Evolutionary conservation across 169 alveolate genomes (phyloP).

Genomic region (Plasmodium berghei): DNA sequence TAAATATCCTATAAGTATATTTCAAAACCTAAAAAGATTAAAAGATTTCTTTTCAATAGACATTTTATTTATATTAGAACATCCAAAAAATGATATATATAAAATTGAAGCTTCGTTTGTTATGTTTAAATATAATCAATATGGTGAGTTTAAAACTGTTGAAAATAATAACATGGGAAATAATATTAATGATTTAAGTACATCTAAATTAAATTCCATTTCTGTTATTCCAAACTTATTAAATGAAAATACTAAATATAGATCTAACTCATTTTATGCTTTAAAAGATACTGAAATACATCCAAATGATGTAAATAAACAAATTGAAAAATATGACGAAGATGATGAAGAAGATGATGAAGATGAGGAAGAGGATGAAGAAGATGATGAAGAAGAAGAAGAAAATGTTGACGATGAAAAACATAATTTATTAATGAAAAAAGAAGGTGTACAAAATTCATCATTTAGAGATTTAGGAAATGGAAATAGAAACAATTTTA

Average conservation of each 20-base stretch:
- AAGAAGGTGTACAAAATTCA: constrained; percentile 20
- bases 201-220: constrained; percentile 10
- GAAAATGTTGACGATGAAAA: constrained; percentile 18
- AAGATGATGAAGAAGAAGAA: not conserved
- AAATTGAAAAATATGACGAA: not conserved
- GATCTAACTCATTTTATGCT: no score
- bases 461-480: not conserved
- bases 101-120: constrained; percentile 90
- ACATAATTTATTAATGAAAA: constrained; percentile 11
- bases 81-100: constrained; percentile 92
- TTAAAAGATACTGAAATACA: constrained; percentile 16
- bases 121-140: constrained; percentile 74
- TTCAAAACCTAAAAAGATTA: constrained; percentile 85
- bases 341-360: constrained; percentile 13
- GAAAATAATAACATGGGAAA: constrained; percentile 26
- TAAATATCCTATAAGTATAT: constrained; percentile 91
- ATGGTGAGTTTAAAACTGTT: constrained; percentile 68
- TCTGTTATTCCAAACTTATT: not conserved
- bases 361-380: not conserved
- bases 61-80: constrained; percentile 85
- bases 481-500: constrained; percentile 5
- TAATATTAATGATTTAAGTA: constrained; percentile 20
- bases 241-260: no score
- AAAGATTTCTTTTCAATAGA: constrained; percentile 83
- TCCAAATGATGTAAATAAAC: constrained; percentile 18